Evolutionary conservation across 495 filamentous ascomycete genomes (phyloP).

Genomic region (Annulohypoxylon stygium): DNA sequence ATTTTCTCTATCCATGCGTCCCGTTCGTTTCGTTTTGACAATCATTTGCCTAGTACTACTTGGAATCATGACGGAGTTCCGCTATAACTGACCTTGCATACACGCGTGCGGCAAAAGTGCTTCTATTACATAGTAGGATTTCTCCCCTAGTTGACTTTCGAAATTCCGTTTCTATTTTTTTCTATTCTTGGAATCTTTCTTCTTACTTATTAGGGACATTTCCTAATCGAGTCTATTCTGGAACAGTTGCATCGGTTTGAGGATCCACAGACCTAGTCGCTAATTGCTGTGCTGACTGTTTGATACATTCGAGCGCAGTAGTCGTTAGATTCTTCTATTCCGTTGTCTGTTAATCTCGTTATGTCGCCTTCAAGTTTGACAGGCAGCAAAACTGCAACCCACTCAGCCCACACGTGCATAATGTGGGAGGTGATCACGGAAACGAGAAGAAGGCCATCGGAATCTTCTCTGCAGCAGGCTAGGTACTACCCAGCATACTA

Average conservation of each 20-base stretch:
- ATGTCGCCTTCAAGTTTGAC: not conserved
- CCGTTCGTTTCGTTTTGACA: not conserved
- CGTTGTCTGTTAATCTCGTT: not conserved
- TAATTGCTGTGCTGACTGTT: slow-evolving; percentile 16
- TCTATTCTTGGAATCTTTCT: slow-evolving; percentile 44
- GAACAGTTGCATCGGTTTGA: slow-evolving; percentile 42
- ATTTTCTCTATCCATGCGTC: not conserved
- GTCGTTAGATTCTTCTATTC: slow-evolving; percentile 9
- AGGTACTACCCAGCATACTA: not conserved
- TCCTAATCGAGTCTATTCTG: slow-evolving; percentile 37
- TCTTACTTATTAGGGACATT: slow-evolving; percentile 24
- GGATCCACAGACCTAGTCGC: slow-evolving; percentile 6
- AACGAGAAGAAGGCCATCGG: not conserved
- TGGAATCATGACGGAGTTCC: not conserved
- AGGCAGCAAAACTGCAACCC: slow-evolving; percentile 7
- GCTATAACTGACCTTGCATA: slow-evolving; percentile 21
- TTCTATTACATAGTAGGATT: slow-evolving; percentile 23
- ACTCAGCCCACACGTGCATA: slow-evolving; percentile 10
- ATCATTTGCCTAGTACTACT: not conserved
- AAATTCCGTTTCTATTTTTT: slow-evolving; percentile 29
- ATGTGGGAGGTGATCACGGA: not conserved
- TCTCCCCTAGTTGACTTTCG: slow-evolving; percentile 26
- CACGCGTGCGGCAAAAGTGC: slow-evolving; percentile 36
- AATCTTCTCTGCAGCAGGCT: not conserved
- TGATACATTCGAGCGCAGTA: slow-evolving; percentile 16